phyloP scores from a whole-genome alignment of 495 filamentous ascomycete genomes.

The Aspergillus sclerotioniger region DNA sequence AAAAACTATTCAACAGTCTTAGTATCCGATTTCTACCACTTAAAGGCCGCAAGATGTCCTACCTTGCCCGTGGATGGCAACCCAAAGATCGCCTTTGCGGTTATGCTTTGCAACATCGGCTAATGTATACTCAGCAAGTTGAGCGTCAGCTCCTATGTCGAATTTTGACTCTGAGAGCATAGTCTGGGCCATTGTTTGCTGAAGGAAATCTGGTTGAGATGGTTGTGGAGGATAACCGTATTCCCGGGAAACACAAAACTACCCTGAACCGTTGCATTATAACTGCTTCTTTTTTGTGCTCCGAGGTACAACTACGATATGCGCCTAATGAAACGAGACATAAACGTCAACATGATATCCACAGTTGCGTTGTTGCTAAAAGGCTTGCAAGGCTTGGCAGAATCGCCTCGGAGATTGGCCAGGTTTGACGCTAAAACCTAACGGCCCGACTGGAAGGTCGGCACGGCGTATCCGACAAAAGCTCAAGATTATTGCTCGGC shows the following conservation, averaged over 20 bases:
- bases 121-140: conserved; percentile 9
- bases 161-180: not conserved
- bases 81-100: not conserved
- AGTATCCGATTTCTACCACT: not conserved
- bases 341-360: not conserved
- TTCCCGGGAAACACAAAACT: not conserved
- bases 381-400: not conserved
- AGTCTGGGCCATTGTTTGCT: not conserved
- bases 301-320: not conserved
- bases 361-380: not conserved
- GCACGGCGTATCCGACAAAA: not conserved
- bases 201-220: too few species aligned
- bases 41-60: not conserved
- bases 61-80: conserved; percentile 3
- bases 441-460: not conserved
- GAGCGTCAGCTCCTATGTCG: not conserved
- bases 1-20: conserved; percentile 38
- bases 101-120: not conserved
- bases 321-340: not conserved
- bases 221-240: not conserved
- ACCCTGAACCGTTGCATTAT: not conserved
- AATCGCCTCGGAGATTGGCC: not conserved
- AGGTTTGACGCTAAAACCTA: not conserved
- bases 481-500: too few species aligned
- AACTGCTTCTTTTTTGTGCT: not conserved